Evolutionary conservation across 2,329 filamentous ascomycete genomes (phyloP), one percentile per base, ranked within the genome.

Genomic region (Microsporum ferrugineum): DNA sequence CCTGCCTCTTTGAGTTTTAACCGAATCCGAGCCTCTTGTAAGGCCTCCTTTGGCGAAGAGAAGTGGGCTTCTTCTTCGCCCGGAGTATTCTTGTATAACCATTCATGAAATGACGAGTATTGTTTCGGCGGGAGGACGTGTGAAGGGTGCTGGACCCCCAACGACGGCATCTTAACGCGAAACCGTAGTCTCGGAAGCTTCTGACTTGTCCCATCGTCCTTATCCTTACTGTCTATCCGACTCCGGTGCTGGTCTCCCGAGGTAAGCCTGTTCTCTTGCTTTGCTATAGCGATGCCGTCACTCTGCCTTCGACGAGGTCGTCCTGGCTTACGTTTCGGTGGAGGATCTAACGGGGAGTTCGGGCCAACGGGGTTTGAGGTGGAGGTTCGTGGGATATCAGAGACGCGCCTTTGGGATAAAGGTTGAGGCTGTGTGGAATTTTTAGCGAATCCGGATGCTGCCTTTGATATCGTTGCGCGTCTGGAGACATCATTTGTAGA

Each of bases 1-100:
- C 84, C 84, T 65, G 90, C 91, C 56, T 84, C 77, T 65, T 91
- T 84, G 33, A 96, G 84, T 36, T 84, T 83, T 61, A 84, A 66
- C 17, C 94, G 82, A n/a, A 84, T 75, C 14, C 76, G 75, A 1
- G 89, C 91, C 73, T 96, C 91, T 59, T 81, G 80, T 51, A 76
- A 71, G 1, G 86, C 85, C 68, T 83, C 79, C 59, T 87, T 83
- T 8, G 84, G 78, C 0, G 84, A 86, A 47, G 72, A 60, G 12
- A 73, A 64, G 34, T 76, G 72, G 51, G 77, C 75, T 10, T 76
- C 77, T 36, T 76, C 73, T 38, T 77, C 70, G 34, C 75, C 74
- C 29, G 68, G 62, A 64, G 79, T 78, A 63, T 82, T 79, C 49
- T 76, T 72, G 61, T 80, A 75, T n/a, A 83, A 65, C 88, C 89